These are phyloP conservation scores for Candida manassasensis DNA, from an alignment of 805 yeast species.

Conservation along the genomic window DNA sequence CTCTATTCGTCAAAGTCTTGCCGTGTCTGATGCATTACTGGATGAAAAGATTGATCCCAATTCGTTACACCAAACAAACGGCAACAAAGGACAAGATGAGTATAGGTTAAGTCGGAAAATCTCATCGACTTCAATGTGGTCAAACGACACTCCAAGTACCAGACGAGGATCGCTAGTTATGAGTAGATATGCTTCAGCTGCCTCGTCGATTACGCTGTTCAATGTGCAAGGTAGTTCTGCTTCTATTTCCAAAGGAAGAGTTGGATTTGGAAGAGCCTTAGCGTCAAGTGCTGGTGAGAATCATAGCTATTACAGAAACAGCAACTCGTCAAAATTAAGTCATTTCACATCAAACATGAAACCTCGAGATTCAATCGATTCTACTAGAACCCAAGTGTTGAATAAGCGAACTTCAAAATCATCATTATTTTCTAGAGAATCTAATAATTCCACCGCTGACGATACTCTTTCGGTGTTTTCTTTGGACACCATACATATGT, in stretches of 20 bases:
- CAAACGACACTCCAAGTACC: constrained; percentile 24
- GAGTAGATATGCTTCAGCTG: constrained; percentile 25
- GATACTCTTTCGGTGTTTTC: constrained; percentile 34
- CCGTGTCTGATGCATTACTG: not conserved
- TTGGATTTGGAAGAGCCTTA: constrained; percentile 40
- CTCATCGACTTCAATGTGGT: constrained; percentile 34
- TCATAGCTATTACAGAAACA: constrained; percentile 12
- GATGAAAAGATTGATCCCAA: no score
- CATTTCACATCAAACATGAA: constrained; percentile 2
- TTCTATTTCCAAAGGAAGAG: constrained; percentile 16
- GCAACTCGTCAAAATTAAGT: not conserved
- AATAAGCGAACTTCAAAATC: constrained; percentile 31
- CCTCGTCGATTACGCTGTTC: constrained; percentile 23
- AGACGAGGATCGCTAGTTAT: constrained; percentile 25
- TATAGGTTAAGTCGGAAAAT: constrained; percentile 20
- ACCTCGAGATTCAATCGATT: constrained; percentile 25
- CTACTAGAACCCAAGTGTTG: constrained; percentile 12
- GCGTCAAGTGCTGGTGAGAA: constrained; percentile 24
- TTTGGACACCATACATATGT: constrained; percentile 25
- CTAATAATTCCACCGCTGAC: constrained; percentile 21
- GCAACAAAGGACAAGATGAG: not conserved
- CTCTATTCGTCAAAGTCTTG: not conserved
- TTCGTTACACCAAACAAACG: not conserved
- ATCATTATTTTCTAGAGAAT: constrained; percentile 30
- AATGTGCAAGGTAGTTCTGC: constrained; percentile 9